phyloP scores from a whole-genome alignment of 2,329 filamentous ascomycete genomes.

The Ophiostoma perfectum region DNA sequence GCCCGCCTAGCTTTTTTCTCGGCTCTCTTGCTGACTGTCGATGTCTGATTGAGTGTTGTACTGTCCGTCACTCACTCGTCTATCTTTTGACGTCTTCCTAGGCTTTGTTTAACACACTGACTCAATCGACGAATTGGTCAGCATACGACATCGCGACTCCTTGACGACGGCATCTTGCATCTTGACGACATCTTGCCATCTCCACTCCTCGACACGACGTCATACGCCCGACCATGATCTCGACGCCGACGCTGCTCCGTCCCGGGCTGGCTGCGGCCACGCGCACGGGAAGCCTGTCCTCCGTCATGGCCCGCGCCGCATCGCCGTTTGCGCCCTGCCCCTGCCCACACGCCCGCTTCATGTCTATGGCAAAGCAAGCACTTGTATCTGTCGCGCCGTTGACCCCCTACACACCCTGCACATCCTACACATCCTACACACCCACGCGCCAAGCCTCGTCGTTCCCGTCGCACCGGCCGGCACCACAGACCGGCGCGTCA shows the following conservation, averaged over 20 bases:
- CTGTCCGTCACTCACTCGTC: too few relatives aligned
- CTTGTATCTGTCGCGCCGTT: too few relatives aligned
- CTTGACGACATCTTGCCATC: not conserved
- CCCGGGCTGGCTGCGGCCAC: slow-evolving; percentile 21
- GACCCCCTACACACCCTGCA: not conserved
- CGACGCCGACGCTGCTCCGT: slow-evolving; percentile 23
- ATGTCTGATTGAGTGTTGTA: too few relatives aligned
- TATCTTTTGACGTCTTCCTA: too few relatives aligned
- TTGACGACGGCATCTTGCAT: not conserved
- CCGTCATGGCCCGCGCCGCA: not conserved
- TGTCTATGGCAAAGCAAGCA: not conserved
- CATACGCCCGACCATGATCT: slow-evolving; percentile 6
- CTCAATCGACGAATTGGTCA: not conserved
- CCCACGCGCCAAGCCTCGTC: not conserved
- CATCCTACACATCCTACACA: not conserved
- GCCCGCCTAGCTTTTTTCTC: too few relatives aligned
- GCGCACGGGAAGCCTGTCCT: slow-evolving; percentile 7
- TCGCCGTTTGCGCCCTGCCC: not conserved
- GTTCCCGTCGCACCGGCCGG: not conserved
- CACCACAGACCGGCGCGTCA: slow-evolving; percentile 14
- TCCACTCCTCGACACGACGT: not conserved
- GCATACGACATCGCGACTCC: not conserved
- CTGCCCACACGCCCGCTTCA: slow-evolving; percentile 7
- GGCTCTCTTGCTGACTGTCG: too few relatives aligned
- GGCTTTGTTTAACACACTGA: not conserved